Evolutionary conservation across 2,329 filamentous ascomycete species (phyloP), one percentile per base, ranked within the genome.

Genomic region (Colletotrichum liriopes): DNA sequence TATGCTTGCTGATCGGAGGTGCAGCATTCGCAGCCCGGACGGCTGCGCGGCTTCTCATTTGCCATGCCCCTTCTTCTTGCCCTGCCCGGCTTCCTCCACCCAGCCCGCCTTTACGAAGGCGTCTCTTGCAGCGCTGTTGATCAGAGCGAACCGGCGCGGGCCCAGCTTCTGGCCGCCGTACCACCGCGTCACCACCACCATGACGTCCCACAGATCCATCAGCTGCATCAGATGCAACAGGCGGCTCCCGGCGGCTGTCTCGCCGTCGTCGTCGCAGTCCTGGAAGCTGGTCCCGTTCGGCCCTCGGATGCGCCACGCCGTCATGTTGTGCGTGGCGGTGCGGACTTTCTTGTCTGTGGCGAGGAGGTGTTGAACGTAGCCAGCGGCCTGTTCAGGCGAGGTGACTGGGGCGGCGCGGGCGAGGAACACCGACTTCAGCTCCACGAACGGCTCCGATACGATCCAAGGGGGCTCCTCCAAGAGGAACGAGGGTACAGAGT

Each of bases 201-300:
- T 92, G 20, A 93, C 92, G 81, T 97, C 90, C 95, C 95, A 98
- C 14, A 97, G 87, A 78, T 95, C 94, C 94, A 98, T 98, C 73
- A 98, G 84, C 84, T 98, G 95, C 91, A 99, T 93, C 39, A 99
- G 85, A 83, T 97, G 94, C 72, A 98, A 83, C 78, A 99, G 82
- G 52, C 96, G 88, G 0, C 93, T 92, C 0, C 96, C 96, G 0
- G 96, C 96, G 7, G 96, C 96, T 35, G 93, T 93, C 86, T 99
- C 96, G 2, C 96, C 96, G 80, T 99, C 96, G 78, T 99, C 96
- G 77, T 99, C 94, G 79, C 93, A 98, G 82, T 99, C 96, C 81
- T 98, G 95, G 76, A 92, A 94, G 37, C 85, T 84, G 62, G 87
- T 88, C 5, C 85, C 84, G 74, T 82, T 84, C 68, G 85, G 87